Conservation (phyloP, 495 filamentous ascomycete genomes). For the Penicillium alfredii region DNA sequence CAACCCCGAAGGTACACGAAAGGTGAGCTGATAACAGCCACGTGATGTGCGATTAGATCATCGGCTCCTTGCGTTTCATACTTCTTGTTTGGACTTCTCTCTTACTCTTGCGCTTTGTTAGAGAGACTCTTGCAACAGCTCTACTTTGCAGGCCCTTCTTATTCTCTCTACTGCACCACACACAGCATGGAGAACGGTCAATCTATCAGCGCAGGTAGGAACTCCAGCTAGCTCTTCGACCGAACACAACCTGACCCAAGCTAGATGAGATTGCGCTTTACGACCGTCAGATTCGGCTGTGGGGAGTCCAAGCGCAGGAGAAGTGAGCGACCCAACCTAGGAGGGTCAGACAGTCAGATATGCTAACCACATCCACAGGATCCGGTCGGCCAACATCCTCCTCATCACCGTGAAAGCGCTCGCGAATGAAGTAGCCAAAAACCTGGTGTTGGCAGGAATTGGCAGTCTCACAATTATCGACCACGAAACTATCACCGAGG, state of each 20-base stretch:
- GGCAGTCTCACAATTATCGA: constrained; percentile 88
- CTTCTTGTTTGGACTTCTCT: too few species aligned
- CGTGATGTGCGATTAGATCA: constrained; percentile 28
- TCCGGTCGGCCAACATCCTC: constrained; percentile 80
- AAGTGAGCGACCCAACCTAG: constrained; percentile 39
- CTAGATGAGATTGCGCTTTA: constrained; percentile 96
- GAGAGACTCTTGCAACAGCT: too few species aligned
- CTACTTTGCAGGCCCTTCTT: constrained; percentile 2
- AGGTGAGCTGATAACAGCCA: constrained; percentile 6
- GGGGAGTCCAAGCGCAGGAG: constrained; percentile 92
- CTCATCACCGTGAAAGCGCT: constrained; percentile 82
- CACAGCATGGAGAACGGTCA: constrained; percentile 33
- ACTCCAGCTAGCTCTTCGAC: neutral
- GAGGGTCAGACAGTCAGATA: neutral
- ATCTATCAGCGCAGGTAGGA: constrained; percentile 50
- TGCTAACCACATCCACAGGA: constrained; percentile 6
- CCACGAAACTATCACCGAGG: constrained; percentile 65
- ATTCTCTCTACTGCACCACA: neutral
- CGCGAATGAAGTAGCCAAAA: constrained; percentile 95
- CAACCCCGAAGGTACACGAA: constrained; percentile 4
- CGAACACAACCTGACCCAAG: neutral
- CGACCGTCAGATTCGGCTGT: constrained; percentile 96
- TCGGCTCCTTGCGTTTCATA: too few species aligned
- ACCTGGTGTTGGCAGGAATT: constrained; percentile 92
- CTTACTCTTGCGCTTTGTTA: too few species aligned